Evolutionary conservation across 768 basidiomycete genomes (phyloP).

Genomic region (Asterophora parasitica): DNA sequence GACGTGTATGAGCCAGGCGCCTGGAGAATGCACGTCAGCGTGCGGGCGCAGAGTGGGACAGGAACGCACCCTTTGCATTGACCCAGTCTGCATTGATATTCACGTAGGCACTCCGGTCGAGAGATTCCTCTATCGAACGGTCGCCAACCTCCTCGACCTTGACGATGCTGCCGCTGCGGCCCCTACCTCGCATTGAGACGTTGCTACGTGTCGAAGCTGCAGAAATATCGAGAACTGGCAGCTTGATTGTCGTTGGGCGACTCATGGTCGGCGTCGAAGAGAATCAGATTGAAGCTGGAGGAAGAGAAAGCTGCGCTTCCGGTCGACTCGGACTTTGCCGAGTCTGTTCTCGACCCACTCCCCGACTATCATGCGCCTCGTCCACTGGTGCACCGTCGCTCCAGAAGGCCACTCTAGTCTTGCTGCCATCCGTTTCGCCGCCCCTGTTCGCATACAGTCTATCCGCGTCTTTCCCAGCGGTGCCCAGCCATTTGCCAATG

Average conservation of each 20-base stretch:
- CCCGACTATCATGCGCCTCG: slow-evolving; percentile 36
- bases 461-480: slow-evolving; percentile 69
- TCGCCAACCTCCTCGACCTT: slow-evolving; percentile 82
- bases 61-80: slow-evolving; percentile 74
- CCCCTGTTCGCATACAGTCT: slow-evolving; percentile 61
- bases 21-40: slow-evolving; percentile 34
- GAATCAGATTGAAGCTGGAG: slow-evolving; percentile 11
- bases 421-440: slow-evolving; percentile 68
- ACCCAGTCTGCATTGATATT: slow-evolving; percentile 94
- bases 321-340: slow-evolving; percentile 23
- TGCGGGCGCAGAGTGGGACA: slow-evolving; percentile 3
- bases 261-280: slow-evolving; percentile 33
- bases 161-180: slow-evolving; percentile 71
- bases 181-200: slow-evolving; percentile 37
- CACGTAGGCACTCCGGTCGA: slow-evolving; percentile 75
- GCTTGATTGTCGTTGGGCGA: slow-evolving; percentile 49
- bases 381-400: slow-evolving; percentile 65
- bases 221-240: slow-evolving; percentile 45
- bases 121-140: slow-evolving; percentile 63
- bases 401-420: slow-evolving; percentile 54
- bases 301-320: slow-evolving; percentile 15
- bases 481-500: slow-evolving; percentile 54
- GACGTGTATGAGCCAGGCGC: slow-evolving; percentile 97
- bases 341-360: slow-evolving; percentile 6
- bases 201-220: slow-evolving; percentile 20